phyloP scores from a whole-genome alignment of 345 rosid species.

The Populus tremula region DNA sequence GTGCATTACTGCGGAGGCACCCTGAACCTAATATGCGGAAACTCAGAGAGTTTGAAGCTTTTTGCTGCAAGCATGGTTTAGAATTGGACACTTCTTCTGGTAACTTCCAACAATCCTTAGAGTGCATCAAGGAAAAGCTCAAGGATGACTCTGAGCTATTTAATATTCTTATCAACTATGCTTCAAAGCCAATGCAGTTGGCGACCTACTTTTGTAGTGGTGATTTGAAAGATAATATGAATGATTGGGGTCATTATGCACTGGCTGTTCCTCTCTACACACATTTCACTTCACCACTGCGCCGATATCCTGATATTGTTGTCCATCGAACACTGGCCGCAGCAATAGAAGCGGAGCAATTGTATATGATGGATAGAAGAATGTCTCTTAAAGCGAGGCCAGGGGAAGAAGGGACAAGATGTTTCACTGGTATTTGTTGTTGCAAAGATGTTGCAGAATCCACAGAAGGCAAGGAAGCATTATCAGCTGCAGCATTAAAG shows the following conservation, averaged over 20 bases:
- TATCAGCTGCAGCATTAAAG: constrained; percentile 57
- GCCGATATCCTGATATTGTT: constrained; percentile 82
- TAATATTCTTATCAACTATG: constrained; percentile 62
- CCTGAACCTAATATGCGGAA: constrained; percentile 82
- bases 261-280: constrained; percentile 80
- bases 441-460: constrained; percentile 58
- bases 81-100: constrained; percentile 70
- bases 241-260: constrained; percentile 83
- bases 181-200: constrained; percentile 74
- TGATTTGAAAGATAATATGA: constrained; percentile 43
- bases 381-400: constrained; percentile 7
- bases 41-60: constrained; percentile 79
- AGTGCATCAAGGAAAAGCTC: constrained; percentile 52
- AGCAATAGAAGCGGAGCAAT: constrained; percentile 70
- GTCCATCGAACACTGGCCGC: constrained; percentile 90
- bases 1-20: constrained; percentile 75
- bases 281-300: constrained; percentile 89
- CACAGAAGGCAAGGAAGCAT: constrained; percentile 51
- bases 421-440: constrained; percentile 58
- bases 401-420: constrained; percentile 26
- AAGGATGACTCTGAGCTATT: constrained; percentile 65
- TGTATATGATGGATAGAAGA: constrained; percentile 33
- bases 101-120: constrained; percentile 52
- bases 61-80: constrained; percentile 71
- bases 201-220: constrained; percentile 86